These are phyloP conservation scores for Suillus hirtellus DNA, from an alignment of 768 basidiomycete genomes.

Conservation along the genomic window DNA sequence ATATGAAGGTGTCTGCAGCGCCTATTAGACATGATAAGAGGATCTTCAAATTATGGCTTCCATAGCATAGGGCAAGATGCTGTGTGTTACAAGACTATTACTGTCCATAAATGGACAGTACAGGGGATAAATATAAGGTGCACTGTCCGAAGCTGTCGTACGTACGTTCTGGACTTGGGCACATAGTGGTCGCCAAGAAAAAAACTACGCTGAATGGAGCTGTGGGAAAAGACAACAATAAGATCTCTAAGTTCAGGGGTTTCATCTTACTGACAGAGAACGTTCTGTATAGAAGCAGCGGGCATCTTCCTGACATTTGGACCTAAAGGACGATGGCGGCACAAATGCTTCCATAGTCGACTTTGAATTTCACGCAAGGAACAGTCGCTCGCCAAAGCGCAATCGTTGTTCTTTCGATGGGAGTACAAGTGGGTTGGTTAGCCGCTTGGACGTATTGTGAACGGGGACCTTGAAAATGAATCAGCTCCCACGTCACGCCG, in stretches of 20 bases:
- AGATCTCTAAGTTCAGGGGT: neutral
- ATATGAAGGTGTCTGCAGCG: conserved; percentile 3
- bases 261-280: neutral
- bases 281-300: neutral
- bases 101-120: neutral
- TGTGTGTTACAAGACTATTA: neutral
- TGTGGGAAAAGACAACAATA: neutral
- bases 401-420: neutral
- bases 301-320: neutral
- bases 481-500: neutral
- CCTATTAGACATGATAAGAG: conserved; percentile 1
- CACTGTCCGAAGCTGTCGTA: neutral
- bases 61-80: neutral
- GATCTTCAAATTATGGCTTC: neutral
- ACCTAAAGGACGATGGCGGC: neutral
- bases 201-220: neutral
- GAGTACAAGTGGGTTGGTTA: neutral
- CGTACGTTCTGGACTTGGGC: neutral
- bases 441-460: neutral
- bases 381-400: neutral
- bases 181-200: neutral
- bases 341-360: neutral
- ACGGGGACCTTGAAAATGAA: neutral
- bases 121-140: neutral
- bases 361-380: neutral